Evolutionary conservation across 78 protist genomes (phyloP), one percentile per base, ranked within the genome.

Genomic region (Dictyostelium intermedium): DNA sequence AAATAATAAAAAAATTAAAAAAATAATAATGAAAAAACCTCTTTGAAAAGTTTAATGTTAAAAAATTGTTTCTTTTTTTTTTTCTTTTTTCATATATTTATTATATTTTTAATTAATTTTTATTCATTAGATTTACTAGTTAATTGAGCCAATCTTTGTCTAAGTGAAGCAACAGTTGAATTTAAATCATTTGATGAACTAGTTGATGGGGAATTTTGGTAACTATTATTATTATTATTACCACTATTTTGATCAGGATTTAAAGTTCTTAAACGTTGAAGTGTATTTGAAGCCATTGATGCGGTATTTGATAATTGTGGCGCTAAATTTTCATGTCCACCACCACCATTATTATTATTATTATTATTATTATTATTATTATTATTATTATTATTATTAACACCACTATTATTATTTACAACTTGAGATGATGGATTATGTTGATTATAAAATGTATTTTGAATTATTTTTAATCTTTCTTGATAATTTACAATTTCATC

Each of bases 101-200:
- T 35, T 39, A 37, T n/a, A 16, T 39, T 74, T 16, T 39, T 8
- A 27, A 50, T 35, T 82, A 53, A n/a, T n/a, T n/a, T 25, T 83
- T 83, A 83, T n/a, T 83, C 89, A 25, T 66, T 83, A 23, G 87
- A 83, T 83, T 83, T 83, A 25, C 27, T 43, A 9, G 91, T 78
- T 45, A 79, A 84, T 70, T 89, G 82, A 23, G 94, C 94, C 30
- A 89, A 80, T 63, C 87, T 60, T 89, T 89, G 94, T 81, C 82
- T 47, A 30, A 89, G 50, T 45, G 85, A 80, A 14, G 86, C 94
- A 20, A 89, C 82, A 34, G 94, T 89, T 70, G 94, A 35, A 69
- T 23, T 45, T 45, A 89, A 32, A 70, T 89, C 94, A 14, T 41
- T n/a, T 23, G 85, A 32, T 6, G 78, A 63, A 23, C 70, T 9